Conservation (phyloP, 2,329 filamentous ascomycete species). For the Fusarium phyllophilum region DNA sequence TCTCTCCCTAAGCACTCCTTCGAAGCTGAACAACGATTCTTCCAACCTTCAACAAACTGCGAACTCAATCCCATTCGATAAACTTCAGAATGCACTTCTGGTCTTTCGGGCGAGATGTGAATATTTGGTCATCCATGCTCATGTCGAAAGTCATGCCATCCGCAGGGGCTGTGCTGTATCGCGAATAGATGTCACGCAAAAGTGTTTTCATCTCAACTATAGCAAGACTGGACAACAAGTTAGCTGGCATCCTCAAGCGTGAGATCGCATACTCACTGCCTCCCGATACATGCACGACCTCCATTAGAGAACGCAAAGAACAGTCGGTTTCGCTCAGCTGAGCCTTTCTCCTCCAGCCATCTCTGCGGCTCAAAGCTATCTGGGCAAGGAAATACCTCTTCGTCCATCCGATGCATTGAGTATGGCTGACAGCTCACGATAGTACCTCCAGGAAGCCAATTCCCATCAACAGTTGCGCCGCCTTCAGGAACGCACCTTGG, state of each 20-base stretch:
- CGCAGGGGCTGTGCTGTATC: slow-evolving; percentile 1
- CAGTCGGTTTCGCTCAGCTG: slow-evolving; percentile 9
- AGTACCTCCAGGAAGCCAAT: slow-evolving; percentile 24
- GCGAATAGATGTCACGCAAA: slow-evolving; percentile 18
- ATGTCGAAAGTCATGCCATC: slow-evolving; percentile 11
- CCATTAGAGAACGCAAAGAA: slow-evolving; percentile 32
- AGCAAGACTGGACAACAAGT: slow-evolving; percentile 3
- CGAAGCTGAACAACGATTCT: background rate
- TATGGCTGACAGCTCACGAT: slow-evolving; percentile 32
- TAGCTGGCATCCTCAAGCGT: background rate
- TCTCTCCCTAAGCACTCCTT: rapidly evolving
- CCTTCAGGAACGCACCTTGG: slow-evolving; percentile 16
- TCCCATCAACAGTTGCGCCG: slow-evolving; percentile 5
- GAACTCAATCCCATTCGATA: background rate
- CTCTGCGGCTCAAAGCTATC: slow-evolving; percentile 21
- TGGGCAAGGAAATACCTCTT: slow-evolving; percentile 4
- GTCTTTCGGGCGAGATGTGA: slow-evolving; percentile 31
- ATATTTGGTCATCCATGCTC: slow-evolving; percentile 33
- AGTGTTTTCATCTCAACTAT: slow-evolving; percentile 31
- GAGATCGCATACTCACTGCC: slow-evolving; percentile 22
- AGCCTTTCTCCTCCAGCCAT: slow-evolving; percentile 15
- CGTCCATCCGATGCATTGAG: slow-evolving; percentile 23
- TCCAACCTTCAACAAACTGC: rapidly evolving
- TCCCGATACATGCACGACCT: slow-evolving; percentile 26
- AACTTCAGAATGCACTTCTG: slow-evolving; percentile 27